phyloP scores from a whole-genome alignment of 495 filamentous ascomycete genomes.

The Echria macrotheca region DNA sequence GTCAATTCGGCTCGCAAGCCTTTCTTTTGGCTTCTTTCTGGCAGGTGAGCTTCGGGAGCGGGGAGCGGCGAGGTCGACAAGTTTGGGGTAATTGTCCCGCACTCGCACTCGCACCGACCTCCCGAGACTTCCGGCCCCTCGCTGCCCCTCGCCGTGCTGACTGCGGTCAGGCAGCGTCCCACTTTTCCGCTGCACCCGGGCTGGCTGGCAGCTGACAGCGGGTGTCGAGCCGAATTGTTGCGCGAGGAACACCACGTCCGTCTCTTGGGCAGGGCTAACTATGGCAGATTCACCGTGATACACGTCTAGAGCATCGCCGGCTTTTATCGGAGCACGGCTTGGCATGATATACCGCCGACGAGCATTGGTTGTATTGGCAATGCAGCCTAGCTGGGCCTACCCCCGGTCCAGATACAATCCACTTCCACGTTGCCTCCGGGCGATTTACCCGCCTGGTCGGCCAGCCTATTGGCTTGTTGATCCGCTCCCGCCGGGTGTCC shows the following conservation, averaged over 20 bases:
- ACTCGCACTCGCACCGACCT: not conserved
- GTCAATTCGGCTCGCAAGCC: not conserved
- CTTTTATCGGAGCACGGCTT: slow-evolving; percentile 5
- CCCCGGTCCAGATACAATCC: no score
- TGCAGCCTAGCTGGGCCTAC: slow-evolving; percentile 1
- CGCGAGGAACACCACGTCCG: no score
- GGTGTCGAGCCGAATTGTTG: no score
- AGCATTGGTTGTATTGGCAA: slow-evolving; percentile 1
- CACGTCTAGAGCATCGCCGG: no score
- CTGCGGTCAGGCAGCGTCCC: no score
- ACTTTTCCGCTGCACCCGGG: no score
- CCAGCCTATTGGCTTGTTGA: not conserved
- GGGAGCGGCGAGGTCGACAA: slow-evolving; percentile 4
- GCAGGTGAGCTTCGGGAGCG: not conserved
- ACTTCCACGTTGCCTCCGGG: not conserved
- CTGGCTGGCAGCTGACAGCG: no score
- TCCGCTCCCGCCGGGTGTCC: slow-evolving; percentile 3
- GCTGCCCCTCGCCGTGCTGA: not conserved
- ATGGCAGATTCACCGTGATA: no score
- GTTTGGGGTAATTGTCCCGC: slow-evolving; percentile 9
- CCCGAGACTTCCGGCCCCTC: not conserved
- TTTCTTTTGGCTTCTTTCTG: not conserved
- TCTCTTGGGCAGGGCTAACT: no score
- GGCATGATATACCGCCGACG: not conserved
- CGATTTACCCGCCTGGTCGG: slow-evolving; percentile 8